Conservation (phyloP, 495 filamentous ascomycete genomes). For the Lentithecium fluviatile region DNA sequence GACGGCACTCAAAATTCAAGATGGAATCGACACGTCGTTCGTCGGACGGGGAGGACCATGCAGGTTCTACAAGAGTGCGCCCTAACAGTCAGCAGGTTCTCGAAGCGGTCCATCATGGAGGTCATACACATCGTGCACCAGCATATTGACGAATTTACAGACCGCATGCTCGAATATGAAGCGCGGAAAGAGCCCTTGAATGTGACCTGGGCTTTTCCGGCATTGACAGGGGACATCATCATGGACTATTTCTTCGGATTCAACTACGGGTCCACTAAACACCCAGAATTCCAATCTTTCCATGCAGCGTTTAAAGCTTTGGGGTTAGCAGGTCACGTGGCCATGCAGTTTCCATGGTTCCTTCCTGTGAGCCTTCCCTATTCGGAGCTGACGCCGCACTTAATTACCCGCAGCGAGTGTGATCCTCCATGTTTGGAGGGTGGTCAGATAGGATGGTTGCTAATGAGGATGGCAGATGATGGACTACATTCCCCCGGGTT, state of each 20-base stretch:
- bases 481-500: conserved; percentile 16
- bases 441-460: background rate
- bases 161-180: conserved; percentile 23
- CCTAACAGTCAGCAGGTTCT: conserved; percentile 16
- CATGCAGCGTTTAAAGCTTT: conserved; percentile 23
- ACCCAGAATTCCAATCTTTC: conserved; percentile 22
- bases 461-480: conserved; percentile 8
- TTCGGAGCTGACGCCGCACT: no score
- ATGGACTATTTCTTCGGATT: conserved; percentile 33
- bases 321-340: conserved; percentile 13
- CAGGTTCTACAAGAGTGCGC: background rate
- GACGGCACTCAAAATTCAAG: no score
- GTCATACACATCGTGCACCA: conserved; percentile 26
- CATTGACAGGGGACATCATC: conserved; percentile 28
- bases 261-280: conserved; percentile 22
- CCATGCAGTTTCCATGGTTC: conserved; percentile 25
- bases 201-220: conserved; percentile 16
- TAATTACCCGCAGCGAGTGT: no score
- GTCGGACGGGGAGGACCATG: no score
- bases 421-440: no score
- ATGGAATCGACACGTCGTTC: no score
- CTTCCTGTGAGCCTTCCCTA: conserved; percentile 12
- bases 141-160: conserved; percentile 16
- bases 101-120: conserved; percentile 13
- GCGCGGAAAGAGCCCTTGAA: conserved; percentile 23